Conservation (phyloP, 1,284 basidiomycete species). For the Ustilago nuda region DNA sequence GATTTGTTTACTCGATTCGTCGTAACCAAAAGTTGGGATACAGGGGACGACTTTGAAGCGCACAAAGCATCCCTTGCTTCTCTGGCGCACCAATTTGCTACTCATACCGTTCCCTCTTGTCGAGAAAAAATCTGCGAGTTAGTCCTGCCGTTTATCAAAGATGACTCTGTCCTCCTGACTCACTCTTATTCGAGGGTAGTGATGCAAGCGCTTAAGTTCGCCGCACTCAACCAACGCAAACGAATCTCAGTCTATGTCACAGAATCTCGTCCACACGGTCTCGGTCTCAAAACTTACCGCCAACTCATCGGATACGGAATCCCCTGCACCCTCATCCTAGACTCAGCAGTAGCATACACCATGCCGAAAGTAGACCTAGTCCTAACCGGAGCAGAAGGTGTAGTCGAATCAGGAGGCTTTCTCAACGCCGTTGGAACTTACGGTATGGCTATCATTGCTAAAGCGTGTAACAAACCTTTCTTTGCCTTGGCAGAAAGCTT, state of each 20-base stretch:
- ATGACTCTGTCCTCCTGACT: conserved; percentile 89
- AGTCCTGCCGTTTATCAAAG: conserved; percentile 91
- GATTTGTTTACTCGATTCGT: conserved; percentile 90
- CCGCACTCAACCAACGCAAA: conserved; percentile 80
- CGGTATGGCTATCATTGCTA: conserved; percentile 95
- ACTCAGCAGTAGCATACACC: conserved; percentile 94
- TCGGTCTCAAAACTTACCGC: conserved; percentile 69
- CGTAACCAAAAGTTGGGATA: conserved; percentile 84
- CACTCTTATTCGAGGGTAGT: conserved; percentile 97
- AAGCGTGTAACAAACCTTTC: conserved; percentile 92
- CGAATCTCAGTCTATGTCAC: conserved; percentile 97
- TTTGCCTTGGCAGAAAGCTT: conserved; percentile 95
- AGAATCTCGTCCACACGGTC: conserved; percentile 86
- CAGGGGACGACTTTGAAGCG: conserved; percentile 81
- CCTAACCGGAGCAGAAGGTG: conserved; percentile 95
- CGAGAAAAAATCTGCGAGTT: conserved; percentile 89
- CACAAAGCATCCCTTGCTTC: conserved; percentile 83
- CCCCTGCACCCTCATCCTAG: conserved; percentile 92
- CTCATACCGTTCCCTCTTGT: conserved; percentile 73
- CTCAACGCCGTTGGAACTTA: conserved; percentile 85
- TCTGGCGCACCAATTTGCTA: conserved; percentile 81
- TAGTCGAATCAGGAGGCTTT: conserved; percentile 82
- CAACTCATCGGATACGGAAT: conserved; percentile 78
- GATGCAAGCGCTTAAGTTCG: conserved; percentile 85
- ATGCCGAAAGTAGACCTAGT: conserved; percentile 96